Evolutionary conservation across 805 yeast species (phyloP).

Genomic region (Cyberlindnera japonica): DNA sequence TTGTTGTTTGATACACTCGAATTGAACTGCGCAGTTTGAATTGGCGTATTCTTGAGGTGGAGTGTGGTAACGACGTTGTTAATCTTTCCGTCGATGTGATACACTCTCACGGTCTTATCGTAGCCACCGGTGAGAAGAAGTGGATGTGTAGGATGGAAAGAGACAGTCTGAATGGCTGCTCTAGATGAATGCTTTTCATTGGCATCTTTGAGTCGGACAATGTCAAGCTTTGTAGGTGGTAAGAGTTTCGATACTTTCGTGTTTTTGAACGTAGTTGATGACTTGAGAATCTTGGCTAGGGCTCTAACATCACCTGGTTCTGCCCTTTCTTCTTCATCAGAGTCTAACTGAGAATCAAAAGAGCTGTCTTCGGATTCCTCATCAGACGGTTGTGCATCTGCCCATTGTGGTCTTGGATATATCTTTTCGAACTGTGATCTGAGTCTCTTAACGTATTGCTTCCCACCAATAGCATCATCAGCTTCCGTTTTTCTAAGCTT

Average conservation of each 20-base stretch:
- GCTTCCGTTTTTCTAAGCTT: constrained; percentile 64
- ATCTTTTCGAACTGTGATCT: constrained; percentile 68
- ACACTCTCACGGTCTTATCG: constrained; percentile 82
- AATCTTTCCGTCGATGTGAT: constrained; percentile 83
- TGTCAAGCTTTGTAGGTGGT: constrained; percentile 67
- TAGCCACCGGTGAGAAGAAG: constrained; percentile 87
- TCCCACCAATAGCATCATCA: constrained; percentile 55
- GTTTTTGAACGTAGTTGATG: constrained; percentile 38
- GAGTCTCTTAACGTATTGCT: constrained; percentile 57
- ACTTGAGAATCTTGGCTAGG: constrained; percentile 34
- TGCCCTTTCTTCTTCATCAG: constrained; percentile 31
- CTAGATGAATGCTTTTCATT: constrained; percentile 64
- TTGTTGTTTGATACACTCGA: constrained; percentile 42
- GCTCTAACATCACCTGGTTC: constrained; percentile 38
- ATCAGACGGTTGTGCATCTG: constrained; percentile 28
- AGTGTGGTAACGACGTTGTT: constrained; percentile 81
- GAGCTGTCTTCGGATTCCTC: constrained; percentile 26
- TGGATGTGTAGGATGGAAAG: constrained; percentile 85
- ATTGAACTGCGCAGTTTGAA: constrained; percentile 70
- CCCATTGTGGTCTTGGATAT: constrained; percentile 89
- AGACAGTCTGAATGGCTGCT: constrained; percentile 79
- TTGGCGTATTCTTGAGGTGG: constrained; percentile 74
- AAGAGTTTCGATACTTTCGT: constrained; percentile 46
- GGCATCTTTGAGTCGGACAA: constrained; percentile 84
- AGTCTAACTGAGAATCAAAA: constrained; percentile 27